Base-by-base conservation (phyloP, 2,329 filamentous ascomycete species). In the Neurospora sp. region DNA sequence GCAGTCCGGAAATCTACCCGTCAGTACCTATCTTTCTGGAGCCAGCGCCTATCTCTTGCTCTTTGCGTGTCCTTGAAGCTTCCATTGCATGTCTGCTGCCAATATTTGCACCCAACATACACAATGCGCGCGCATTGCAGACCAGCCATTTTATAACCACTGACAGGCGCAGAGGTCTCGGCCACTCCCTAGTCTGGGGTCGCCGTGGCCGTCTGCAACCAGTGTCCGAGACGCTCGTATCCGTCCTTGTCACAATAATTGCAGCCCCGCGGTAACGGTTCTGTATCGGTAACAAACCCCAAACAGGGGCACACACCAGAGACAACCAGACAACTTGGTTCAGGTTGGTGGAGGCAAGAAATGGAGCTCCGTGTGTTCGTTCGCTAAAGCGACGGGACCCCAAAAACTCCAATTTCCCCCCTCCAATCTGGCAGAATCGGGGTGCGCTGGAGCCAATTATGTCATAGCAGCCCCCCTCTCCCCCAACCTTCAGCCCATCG, bases 361-460 rank as follows among this genome's bases (percentile, higher is more conserved):
- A 62, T 62, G 52, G 52, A 62, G 52, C 12, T 62, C 19, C 43
- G 11, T 52, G 19, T 23, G 43, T 52, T 57, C 46, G 23, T 57
- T 57, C 46, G 46, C 23, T 28, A 57, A 57, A 57, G 17, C 52
- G 12, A 57, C 46, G 23, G 23, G 23, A 62, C 52, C 52, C 52
- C 52, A 33, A 62, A 33, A 33, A 33, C 23, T 62, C 52, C 52
- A 62, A 62, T 33, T 57, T 62, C 8, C 52, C 6, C 52, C 23
- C 19, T 62, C 52, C 23, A 62, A 62, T 62, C 28, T 62, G 23
- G 52, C 23, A 33, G 52, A 17, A 62, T 33, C 23, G 28, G 52
- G 52, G 52, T 36, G 28, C 28, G 6, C 23, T 66, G 52, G 12
- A 38, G 39, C 70, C 70, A 68, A 71, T 71, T 70, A 71, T 71